Conservation (phyloP, 371 early-diverging fungal genomes). For the Nematocida minor region DNA sequence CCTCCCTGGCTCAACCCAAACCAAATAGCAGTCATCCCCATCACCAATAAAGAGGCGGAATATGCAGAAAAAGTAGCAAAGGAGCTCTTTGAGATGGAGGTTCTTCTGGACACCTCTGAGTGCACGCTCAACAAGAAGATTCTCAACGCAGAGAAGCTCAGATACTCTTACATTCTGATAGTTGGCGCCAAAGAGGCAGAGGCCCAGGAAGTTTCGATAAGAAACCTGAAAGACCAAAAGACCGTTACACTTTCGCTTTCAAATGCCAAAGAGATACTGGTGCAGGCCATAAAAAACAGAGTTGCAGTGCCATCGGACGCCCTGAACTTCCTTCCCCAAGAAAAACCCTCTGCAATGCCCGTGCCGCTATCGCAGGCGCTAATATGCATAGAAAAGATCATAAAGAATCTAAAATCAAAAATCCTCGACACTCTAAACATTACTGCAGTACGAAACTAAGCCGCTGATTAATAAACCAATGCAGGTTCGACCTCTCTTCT, state of each 20-base stretch:
- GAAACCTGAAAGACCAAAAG: conserved; percentile 7
- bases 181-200: conserved; percentile 84
- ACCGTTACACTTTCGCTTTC: background rate
- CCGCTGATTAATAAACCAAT: too few species aligned
- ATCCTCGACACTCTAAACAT: background rate
- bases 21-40: conserved; percentile 76
- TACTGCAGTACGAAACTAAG: too few species aligned
- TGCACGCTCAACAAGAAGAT: conserved; percentile 89
- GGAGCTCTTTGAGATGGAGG: conserved; percentile 68
- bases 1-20: conserved; percentile 96
- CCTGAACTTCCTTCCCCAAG: background rate
- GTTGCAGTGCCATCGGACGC: background rate
- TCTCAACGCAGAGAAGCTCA: conserved; percentile 75
- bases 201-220: conserved; percentile 69
- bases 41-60: conserved; percentile 58
- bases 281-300: background rate
- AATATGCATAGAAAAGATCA: background rate
- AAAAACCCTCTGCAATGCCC: background rate
- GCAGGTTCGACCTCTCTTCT: too few species aligned
- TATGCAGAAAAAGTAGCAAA: conserved; percentile 63
- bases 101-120: conserved; percentile 74
- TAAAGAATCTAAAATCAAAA: background rate
- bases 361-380: background rate
- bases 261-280: background rate
- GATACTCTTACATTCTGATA: conserved; percentile 81